Evolutionary conservation across 805 yeast genomes (phyloP), one percentile per base, ranked within the genome.

Genomic region (Komagataella mondaviorum): DNA sequence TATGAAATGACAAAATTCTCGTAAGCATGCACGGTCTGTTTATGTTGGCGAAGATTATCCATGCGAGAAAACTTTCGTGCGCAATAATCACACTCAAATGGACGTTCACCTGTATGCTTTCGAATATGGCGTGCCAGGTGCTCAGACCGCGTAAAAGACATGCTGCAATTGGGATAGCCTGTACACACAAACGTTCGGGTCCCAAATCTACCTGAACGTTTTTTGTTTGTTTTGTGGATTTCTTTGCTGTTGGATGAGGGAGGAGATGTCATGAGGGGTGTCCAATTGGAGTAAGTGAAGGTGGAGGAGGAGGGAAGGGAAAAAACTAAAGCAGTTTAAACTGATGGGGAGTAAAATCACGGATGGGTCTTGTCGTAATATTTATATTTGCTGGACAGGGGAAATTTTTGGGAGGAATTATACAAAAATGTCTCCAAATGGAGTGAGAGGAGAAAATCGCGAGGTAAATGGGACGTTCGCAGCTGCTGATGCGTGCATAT

Each of bases 81-180:
- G 63, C 95, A 87, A 63, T 84, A 85, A 49, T 83, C 84, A 65
- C 97, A 89, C 51, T 85, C 80, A 64, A 88, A 89, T 2, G 97
- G 97, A 52, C 96, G 72, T 64, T 89, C 97, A 46, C 96, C 97
- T 0, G 96, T 90, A 64, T 89, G 97, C 60, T 89, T 90, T 53
- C 96, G 71, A 51, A 90, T 84, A 68, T 89, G 97, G 53, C 97
- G 73, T 1, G 96, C 96, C 57, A 89, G 73, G 66, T 90, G 97
- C 63, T 90, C 97, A 6, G 93, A 83, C 49, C 97, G 73, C 2
- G 96, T 86, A 66, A 89, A 89, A 6, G 90, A 77, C 96, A 90
- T 89, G 52, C 71, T 72, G 66, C 97, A 89, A 57, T 84, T 89
- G 18, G 88, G 88, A 62, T 77, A 90, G 2, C 96, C 96, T 1